Evolutionary conservation across 805 yeast species (phyloP), one percentile per base, ranked within the genome.

Genomic region (Cyberlindnera samutprakarnensis): DNA sequence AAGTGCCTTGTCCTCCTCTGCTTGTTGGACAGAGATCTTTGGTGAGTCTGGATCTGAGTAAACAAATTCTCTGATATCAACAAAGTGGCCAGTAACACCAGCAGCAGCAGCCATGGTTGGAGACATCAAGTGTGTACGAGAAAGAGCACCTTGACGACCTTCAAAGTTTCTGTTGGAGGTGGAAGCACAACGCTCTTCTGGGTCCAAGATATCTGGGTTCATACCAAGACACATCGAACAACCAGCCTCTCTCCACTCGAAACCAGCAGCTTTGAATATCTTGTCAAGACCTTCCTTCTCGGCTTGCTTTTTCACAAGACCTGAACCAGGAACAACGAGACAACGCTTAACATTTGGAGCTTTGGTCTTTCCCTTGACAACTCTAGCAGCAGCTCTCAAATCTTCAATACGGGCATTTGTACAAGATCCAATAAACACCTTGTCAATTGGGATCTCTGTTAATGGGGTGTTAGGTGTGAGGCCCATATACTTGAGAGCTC

Each of bases 101-200:
- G 98, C 97, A 14, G 97, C 96, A 20, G 98, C 98, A 29, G 98
- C 98, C 98, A 92, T 92, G 15, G 95, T 95, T 24, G 98, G 98
- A 11, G 96, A 85, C 95, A 90, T 86, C 56, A 92, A 72, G 58
- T 92, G 98, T 14, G 98, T 92, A 66, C 98, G 77, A 13, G 96
- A 86, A 39, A 64, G 66, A 32, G 96, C 95, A 65, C 98, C 98
- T 70, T 92, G 98, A 64, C 98, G 88, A 51, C 98, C 98, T 62
- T 90, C 96, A 56, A 92, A 92, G 67, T 92, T 92, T 72, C 98
- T 82, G 72, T 92, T 92, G 15, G 97, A 90, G 14, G 98, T 92
- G 11, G 97, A 88, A 7, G 98, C 98, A 68, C 98, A 92, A 65
- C 98, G 78, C 63, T 92, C 98, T 54, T 82, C 75, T 25, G 98